A percentile compares a stretch with the other conserved stretches of the same genome.
phyloP scores from a whole-genome alignment of 139 green algal genomes.

The Picochlorum sp. region DNA sequence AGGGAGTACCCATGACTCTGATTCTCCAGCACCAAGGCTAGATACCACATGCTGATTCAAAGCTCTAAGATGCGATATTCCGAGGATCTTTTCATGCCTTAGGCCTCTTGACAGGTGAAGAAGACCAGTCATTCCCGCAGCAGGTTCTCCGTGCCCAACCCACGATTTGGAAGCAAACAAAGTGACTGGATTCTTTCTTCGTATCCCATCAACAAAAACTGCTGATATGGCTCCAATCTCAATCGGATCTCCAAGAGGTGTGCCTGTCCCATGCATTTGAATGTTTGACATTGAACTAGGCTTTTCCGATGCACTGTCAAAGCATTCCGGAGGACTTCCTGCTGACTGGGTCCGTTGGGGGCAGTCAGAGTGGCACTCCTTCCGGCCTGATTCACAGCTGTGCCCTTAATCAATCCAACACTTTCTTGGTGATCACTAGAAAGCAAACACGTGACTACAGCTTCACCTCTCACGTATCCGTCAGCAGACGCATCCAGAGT shows the following conservation, averaged over 20 bases:
- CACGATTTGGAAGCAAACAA: slow-evolving; percentile 58
- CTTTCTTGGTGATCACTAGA: background rate
- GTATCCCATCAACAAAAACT: slow-evolving; percentile 17
- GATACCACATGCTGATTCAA: slow-evolving; percentile 59
- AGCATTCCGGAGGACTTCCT: slow-evolving; percentile 52
- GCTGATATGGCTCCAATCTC: slow-evolving; percentile 58
- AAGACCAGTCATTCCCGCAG: slow-evolving; percentile 60
- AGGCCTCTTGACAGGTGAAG: slow-evolving; percentile 23
- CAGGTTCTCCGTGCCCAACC: slow-evolving; percentile 75
- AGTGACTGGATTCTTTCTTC: slow-evolving; percentile 14
- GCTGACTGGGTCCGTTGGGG: slow-evolving; percentile 77
- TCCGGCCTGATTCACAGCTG: slow-evolving; percentile 64
- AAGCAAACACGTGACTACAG: slow-evolving; percentile 32
- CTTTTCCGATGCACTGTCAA: slow-evolving; percentile 20
- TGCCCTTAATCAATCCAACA: slow-evolving; percentile 15
- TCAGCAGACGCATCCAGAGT: slow-evolving; percentile 74
- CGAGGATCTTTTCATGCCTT: slow-evolving; percentile 15
- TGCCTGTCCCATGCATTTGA: slow-evolving; percentile 69
- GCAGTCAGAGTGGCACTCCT: slow-evolving; percentile 72
- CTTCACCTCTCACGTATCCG: slow-evolving; percentile 66
- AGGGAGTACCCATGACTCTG: slow-evolving; percentile 15
- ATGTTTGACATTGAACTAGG: slow-evolving; percentile 13
- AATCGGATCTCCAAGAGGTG: slow-evolving; percentile 77
- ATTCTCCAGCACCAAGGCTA: slow-evolving; percentile 18
- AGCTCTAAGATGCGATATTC: slow-evolving; percentile 55